Evolutionary conservation across 257 asterid genomes (phyloP), one percentile per base, ranked within the genome.

Genomic region (Gentiana straminea): DNA sequence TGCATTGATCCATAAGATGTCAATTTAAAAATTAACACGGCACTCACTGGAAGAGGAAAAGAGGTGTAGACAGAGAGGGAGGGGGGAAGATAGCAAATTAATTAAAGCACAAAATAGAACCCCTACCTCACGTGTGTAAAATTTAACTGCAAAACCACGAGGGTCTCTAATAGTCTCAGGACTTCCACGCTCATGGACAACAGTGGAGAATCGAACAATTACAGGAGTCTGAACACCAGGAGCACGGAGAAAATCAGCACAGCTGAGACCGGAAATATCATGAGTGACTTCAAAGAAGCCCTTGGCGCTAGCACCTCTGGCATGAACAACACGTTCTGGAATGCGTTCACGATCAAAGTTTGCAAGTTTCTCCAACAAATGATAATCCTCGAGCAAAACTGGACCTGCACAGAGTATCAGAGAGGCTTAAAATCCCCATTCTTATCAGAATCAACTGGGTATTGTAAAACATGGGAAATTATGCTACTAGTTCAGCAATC

Each of bases 251-350:
- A 87, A 91, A 61, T 91, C 96, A 53, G 98, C 98, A 63, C 96
- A 87, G 5, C 94, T 81, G 53, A 91, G 95, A 70, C 83, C 71
- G 44, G 96, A 68, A 33, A 91, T 73, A 60, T 91, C 95, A 70
- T 91, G 96, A 47, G 96, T 91, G 68, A 81, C 98, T 83, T 91
- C 98, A 41, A 91, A 91, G 61, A 91, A 91, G 1, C 98, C 98
- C 84, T 87, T 91, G 66, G 98, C 96, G 61, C 96, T 91, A 47
- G 98, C 98, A 52, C 98, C 96, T 64, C 98, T 73, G 11, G 96
- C 96, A 51, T 87, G 98, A 43, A 91, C 98, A 10, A 91, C 95
- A 52, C 95, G 94, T 43, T 91, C 98, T 1, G 98, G 98, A 64
- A 87, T 91, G 46, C 98, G 70, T 75, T 91, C 98, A 7, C 98